A percentile compares a stretch with the other conserved stretches of the same genome.
Conservation (phyloP, 257 asterid genomes). For the Knoxia roxburghii region DNA sequence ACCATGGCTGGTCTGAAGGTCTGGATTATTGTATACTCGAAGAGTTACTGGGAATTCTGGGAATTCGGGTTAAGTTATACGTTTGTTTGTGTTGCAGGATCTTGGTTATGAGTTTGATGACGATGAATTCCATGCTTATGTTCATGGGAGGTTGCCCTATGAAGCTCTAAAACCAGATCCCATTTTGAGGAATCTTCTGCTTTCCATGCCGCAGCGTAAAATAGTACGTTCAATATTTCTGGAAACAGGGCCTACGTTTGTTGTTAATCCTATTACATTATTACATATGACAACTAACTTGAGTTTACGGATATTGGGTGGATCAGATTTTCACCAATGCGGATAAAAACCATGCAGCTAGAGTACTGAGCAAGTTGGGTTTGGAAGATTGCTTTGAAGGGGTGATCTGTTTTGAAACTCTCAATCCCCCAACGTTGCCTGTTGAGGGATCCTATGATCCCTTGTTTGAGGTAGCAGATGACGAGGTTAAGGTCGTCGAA, state of each 20-base stretch:
- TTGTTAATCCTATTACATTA: no score
- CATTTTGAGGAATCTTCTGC: constrained; percentile 57
- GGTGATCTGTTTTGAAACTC: constrained; percentile 82
- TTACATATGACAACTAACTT: neutral
- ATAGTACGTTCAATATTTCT: constrained; percentile 37
- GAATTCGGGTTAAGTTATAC: no score
- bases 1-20: constrained; percentile 97
- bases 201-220: constrained; percentile 76
- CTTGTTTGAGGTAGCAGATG: constrained; percentile 11
- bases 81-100: constrained; percentile 29
- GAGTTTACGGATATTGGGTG: neutral
- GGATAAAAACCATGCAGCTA: constrained; percentile 61
- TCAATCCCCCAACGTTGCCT: constrained; percentile 43
- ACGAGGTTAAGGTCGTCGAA: neutral
- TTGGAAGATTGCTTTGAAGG: constrained; percentile 88
- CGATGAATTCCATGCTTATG: constrained; percentile 73
- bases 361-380: constrained; percentile 59
- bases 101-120: constrained; percentile 73
- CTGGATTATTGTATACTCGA: neutral
- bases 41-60: no score
- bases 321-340: constrained; percentile 79
- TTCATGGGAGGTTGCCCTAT: constrained; percentile 82
- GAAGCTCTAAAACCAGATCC: constrained; percentile 70
- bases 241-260: no score
- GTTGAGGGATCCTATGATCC: constrained; percentile 8